Evolutionary conservation across 2,329 filamentous ascomycete species (phyloP), one percentile per base, ranked within the genome.

Genomic region (Zasmidium citrigriseum): DNA sequence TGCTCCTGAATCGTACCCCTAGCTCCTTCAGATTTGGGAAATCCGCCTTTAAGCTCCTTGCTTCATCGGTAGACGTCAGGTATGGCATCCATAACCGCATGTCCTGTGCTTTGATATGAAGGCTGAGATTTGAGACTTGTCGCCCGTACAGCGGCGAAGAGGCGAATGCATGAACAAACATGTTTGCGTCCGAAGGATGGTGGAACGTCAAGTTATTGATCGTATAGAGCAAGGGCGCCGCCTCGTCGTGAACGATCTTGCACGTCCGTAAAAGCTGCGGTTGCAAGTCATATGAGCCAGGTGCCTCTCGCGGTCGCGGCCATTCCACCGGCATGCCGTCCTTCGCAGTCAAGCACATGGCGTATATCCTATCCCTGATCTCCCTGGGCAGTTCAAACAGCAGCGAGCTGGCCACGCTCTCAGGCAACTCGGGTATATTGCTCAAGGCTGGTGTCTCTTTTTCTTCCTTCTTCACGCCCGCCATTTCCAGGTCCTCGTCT

Each of bases 11-110:
- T 14, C 72, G 60, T 2, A 75, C 63, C 4, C 61, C 60, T 12
- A 75, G 59, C 21, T 68, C 62, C 22, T 63, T 63, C 18, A 75
- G 58, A 7, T 55, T 60, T 1, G 72, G 73, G 46, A 70, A 71
- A 57, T 75, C 73, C 53, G 64, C 60, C 45, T 66, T 65, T 16
- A 75, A 63, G 51, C 70, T 72, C 34, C 73, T 60, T 4, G 59
- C 52, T 9, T 54, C 47, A 29, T 71, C 67, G 4, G 66, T 65
- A 23, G 65, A 68, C 7, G 69, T 73, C 22, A 75, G 62, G 56
- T 74, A 75, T 2, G 66, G 65, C 61, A 73, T 75, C 73, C 73
- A 75, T 4, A 73, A 61, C n/a, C 71, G 63, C 20, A 68, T 70
- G 49, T 75, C 73, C 23, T 59, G 58, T 24, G 68, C 64, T 59